These are phyloP conservation scores for Coccomyxa subellipsoidea DNA, from an alignment of 163 green algal genomes.

Conservation along the genomic window DNA sequence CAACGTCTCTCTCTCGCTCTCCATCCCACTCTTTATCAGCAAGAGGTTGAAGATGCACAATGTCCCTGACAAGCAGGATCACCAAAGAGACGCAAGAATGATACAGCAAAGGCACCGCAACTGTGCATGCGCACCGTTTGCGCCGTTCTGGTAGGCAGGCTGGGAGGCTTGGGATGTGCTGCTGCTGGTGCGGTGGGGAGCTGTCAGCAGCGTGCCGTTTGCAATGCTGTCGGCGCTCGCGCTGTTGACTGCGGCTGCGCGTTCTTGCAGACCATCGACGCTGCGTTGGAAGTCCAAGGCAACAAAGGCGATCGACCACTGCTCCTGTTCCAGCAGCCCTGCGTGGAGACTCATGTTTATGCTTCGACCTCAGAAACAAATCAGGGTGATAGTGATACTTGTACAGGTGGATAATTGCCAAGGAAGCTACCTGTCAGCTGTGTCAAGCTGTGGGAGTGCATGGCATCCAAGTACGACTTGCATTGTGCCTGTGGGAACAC, in stretches of 20 bases:
- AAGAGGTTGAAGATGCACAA: too few species aligned
- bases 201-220: neutral
- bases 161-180: neutral
- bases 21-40: too few species aligned
- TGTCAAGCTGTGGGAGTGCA: constrained; percentile 47
- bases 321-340: constrained; percentile 59
- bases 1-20: too few species aligned
- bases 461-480: constrained; percentile 54
- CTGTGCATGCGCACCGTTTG: neutral
- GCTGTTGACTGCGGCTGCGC: neutral
- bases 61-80: too few species aligned
- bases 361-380: too few species aligned
- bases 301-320: constrained; percentile 61
- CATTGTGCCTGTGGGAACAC: constrained; percentile 44
- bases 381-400: too few species aligned
- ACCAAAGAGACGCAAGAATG: too few species aligned
- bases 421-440: constrained; percentile 52
- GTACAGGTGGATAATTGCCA: too few species aligned
- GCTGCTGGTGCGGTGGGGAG: neutral
- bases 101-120: too few species aligned
- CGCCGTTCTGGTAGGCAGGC: neutral
- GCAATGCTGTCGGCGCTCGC: neutral
- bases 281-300: neutral
- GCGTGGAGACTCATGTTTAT: too few species aligned
- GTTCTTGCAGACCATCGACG: constrained; percentile 21